A percentile compares a stretch with the other conserved stretches of the same genome.
Evolutionary conservation across 345 rosid genomes (phyloP).

Genomic region (Stellera chamaejasme): DNA sequence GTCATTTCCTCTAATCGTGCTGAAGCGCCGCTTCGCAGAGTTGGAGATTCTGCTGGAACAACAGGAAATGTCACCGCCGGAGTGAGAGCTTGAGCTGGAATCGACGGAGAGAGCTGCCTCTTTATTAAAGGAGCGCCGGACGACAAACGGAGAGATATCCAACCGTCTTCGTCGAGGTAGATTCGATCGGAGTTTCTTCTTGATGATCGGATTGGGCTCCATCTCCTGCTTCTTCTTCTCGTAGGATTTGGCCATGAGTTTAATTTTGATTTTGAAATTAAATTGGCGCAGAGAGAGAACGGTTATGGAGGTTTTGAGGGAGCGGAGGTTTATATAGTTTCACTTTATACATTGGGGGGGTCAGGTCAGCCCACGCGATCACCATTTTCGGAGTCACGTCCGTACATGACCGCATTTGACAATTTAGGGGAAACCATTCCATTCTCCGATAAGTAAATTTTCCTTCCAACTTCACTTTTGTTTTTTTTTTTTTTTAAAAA

Average conservation of each 20-base stretch:
- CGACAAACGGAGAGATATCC: conserved; percentile 29
- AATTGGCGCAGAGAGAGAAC: conserved; percentile 13
- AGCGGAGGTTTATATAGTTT: not conserved
- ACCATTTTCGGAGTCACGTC: not conserved
- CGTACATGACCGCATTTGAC: not conserved
- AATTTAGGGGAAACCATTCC: no score
- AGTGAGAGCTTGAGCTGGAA: conserved; percentile 29
- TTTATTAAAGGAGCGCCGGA: conserved; percentile 12
- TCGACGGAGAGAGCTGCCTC: conserved; percentile 23
- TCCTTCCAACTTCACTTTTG: no score
- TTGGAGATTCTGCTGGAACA: conserved; percentile 32
- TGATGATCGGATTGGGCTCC: conserved; percentile 13
- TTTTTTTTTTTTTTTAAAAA: no score
- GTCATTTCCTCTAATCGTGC: conserved; percentile 36
- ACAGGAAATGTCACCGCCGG: conserved; percentile 37
- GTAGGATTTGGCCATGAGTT: conserved; percentile 22
- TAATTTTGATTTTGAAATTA: conserved; percentile 8
- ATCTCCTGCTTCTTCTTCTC: conserved; percentile 21
- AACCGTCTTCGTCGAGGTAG: conserved; percentile 38
- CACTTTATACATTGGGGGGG: not conserved
- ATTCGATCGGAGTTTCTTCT: conserved; percentile 49
- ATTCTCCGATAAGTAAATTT: no score
- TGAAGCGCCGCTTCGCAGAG: conserved; percentile 28
- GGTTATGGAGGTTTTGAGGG: conserved; percentile 28
- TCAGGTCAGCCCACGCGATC: no score